A percentile compares a stretch with the other conserved stretches of the same genome.
Conservation (phyloP, 257 asterid species). For the Phtheirospermum japonicum region DNA sequence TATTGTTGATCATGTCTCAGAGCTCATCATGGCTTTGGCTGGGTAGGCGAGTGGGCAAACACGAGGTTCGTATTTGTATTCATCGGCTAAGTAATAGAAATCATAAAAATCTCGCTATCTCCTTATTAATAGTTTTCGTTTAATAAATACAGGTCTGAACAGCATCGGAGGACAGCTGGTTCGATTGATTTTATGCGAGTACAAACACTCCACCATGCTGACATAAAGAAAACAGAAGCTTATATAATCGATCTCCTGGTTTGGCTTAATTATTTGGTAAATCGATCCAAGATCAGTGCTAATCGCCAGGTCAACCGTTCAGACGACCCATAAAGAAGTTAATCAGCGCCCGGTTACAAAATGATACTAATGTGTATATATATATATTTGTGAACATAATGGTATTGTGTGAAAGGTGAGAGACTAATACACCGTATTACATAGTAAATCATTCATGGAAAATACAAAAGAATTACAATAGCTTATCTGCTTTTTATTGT, state of each 20-base stretch:
- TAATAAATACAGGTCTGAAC: conserved; percentile 46
- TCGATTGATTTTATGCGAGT: conserved; percentile 53
- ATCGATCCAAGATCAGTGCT: conserved; percentile 39
- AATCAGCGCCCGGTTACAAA: conserved; percentile 18
- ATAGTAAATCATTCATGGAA: too few species aligned
- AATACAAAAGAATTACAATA: too few species aligned
- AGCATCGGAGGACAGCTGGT: conserved; percentile 41
- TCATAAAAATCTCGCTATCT: too few species aligned
- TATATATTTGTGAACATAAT: too few species aligned
- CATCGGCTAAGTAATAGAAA: too few species aligned
- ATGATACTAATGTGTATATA: too few species aligned
- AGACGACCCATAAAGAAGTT: conserved; percentile 2
- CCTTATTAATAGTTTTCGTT: background rate
- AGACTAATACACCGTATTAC: too few species aligned
- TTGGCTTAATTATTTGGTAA: conserved; percentile 65
- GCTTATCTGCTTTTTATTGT: too few species aligned
- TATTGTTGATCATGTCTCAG: conserved; percentile 34
- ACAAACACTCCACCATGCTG: conserved; percentile 73
- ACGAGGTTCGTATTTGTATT: conserved; percentile 52
- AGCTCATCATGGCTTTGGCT: conserved; percentile 84
- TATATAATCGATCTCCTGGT: conserved; percentile 54
- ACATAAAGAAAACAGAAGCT: conserved; percentile 57
- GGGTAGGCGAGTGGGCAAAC: conserved; percentile 92
- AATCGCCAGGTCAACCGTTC: conserved; percentile 9
- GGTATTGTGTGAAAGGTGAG: too few species aligned